Percentiles rank a stretch among this genome's conserved stretches.
These are phyloP conservation scores for Monosporascus sp. DNA, from an alignment of 2,329 filamentous ascomycete genomes.

Conservation along the genomic window DNA sequence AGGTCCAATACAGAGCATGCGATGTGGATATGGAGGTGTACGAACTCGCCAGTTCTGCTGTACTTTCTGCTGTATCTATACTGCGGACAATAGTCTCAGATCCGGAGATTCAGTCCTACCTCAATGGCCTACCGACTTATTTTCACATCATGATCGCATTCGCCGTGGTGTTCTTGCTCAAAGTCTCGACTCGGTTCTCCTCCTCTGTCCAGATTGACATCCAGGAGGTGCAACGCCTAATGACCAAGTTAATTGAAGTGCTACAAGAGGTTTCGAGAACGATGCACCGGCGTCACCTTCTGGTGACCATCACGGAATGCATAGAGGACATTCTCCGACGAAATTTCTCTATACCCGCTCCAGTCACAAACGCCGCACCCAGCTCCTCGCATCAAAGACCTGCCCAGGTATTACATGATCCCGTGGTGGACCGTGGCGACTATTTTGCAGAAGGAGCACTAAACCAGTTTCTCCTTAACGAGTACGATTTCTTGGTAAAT, in stretches of 20 bases:
- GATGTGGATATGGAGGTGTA: conserved; percentile 12
- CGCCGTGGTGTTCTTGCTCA: conserved; percentile 22
- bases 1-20: not conserved
- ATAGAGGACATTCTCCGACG: conserved; percentile 1
- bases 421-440: too few species aligned
- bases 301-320: conserved; percentile 7
- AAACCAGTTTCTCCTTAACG: conserved; percentile 1
- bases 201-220: conserved; percentile 10
- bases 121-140: conserved; percentile 23
- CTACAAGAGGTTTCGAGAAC: conserved; percentile 4
- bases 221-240: conserved; percentile 15
- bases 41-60: conserved; percentile 21
- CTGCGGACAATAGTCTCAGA: conserved; percentile 17
- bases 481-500: conserved; percentile 4
- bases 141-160: conserved; percentile 26
- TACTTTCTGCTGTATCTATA: conserved; percentile 20
- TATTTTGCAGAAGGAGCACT: not conserved
- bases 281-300: conserved; percentile 16
- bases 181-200: conserved; percentile 13
- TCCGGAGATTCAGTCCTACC: conserved; percentile 15
- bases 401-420: too few species aligned
- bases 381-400: too few species aligned
- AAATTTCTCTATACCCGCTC: not conserved
- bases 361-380: too few species aligned
- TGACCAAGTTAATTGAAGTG: conserved; percentile 1